Percentiles rank a stretch among this genome's conserved stretches.
Evolutionary conservation across 495 filamentous ascomycete species (phyloP).

Genomic region (Chaetomium cochliodes): DNA sequence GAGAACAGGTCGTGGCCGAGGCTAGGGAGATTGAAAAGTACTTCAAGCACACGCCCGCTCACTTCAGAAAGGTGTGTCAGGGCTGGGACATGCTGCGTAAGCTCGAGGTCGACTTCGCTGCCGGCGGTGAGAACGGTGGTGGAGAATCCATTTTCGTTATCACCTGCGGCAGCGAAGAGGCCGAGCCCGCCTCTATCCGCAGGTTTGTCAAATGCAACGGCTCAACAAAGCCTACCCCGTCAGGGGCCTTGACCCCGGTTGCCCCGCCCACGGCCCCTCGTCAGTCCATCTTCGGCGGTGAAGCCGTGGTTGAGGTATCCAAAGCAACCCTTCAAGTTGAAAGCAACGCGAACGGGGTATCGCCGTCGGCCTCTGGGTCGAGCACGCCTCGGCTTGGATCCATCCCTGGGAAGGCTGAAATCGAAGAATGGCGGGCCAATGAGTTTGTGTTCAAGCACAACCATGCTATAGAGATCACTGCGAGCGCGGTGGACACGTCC

Average conservation of each 20-base stretch:
- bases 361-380: background rate
- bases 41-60: constrained; percentile 66
- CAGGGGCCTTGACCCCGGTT: constrained; percentile 20
- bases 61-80: constrained; percentile 75
- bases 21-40: constrained; percentile 80
- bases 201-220: constrained; percentile 31
- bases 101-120: constrained; percentile 85
- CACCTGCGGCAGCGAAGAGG: constrained; percentile 64
- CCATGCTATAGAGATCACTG: constrained; percentile 54
- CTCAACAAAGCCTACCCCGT: background rate
- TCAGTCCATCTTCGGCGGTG: constrained; percentile 29
- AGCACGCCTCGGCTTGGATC: constrained; percentile 14
- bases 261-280: constrained; percentile 3
- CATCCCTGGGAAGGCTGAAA: background rate
- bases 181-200: constrained; percentile 37
- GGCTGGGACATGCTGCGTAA: constrained; percentile 91
- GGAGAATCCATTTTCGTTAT: constrained; percentile 77
- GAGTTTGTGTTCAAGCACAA: constrained; percentile 36
- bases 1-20: constrained; percentile 68
- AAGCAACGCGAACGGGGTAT: background rate
- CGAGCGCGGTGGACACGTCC: constrained; percentile 74
- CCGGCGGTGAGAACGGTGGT: constrained; percentile 66
- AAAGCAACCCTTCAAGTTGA: background rate
- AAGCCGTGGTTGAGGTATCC: background rate
- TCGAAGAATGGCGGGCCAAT: constrained; percentile 42